phyloP scores from a whole-genome alignment of 331 rosid species.

The Pyracantha coccinea region DNA sequence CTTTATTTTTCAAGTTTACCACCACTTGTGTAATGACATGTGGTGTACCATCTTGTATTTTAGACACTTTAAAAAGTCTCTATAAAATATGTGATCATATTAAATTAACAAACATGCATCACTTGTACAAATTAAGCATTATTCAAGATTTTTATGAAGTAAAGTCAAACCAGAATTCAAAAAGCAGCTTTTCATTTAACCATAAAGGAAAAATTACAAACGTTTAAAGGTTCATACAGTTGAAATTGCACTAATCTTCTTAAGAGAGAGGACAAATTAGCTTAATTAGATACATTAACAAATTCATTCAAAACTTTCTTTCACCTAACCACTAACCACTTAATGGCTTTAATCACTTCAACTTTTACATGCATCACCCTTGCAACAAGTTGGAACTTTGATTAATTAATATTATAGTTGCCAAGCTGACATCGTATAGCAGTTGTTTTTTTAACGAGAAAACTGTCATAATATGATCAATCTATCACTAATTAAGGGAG shows the following conservation, averaged over 20 bases:
- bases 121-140: neutral
- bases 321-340: conserved; percentile 46
- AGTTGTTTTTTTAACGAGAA: too few species aligned
- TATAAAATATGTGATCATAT: neutral
- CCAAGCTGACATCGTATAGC: neutral
- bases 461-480: too few species aligned
- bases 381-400: conserved; percentile 1
- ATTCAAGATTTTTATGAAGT: neutral
- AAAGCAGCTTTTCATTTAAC: neutral
- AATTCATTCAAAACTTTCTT: conserved; percentile 18
- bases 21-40: too few species aligned
- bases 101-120: neutral
- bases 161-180: neutral
- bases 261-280: conserved; percentile 37
- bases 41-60: too few species aligned
- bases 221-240: conserved; percentile 1
- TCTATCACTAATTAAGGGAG: neutral
- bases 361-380: conserved; percentile 9
- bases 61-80: too few species aligned
- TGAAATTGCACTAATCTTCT: conserved; percentile 4
- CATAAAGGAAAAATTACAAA: conserved; percentile 4
- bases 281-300: conserved; percentile 30
- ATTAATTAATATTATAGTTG: neutral
- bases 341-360: conserved; percentile 9
- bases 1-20: too few species aligned